Conservation (phyloP, 805 yeast genomes). For the Pichia deserticola region DNA sequence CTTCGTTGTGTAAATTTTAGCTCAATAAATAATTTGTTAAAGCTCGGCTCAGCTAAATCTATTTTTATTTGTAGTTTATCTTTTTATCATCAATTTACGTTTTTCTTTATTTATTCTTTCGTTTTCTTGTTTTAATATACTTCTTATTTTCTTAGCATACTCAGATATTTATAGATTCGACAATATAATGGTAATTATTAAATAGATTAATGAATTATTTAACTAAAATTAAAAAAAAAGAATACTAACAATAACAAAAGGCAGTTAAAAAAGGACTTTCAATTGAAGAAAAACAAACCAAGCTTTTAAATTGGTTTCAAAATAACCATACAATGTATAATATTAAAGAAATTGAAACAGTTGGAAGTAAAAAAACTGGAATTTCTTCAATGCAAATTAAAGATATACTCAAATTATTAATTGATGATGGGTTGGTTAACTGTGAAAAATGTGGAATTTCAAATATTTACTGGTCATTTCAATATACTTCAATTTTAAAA, state of each 20-base stretch:
- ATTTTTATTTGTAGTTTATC: not conserved
- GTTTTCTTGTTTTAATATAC: too few relatives aligned
- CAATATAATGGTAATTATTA: too few relatives aligned
- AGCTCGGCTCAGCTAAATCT: not conserved
- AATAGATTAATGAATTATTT: too few relatives aligned
- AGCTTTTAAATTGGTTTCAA: slow-evolving; percentile 34
- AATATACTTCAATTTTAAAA: slow-evolving; percentile 19
- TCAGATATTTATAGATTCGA: too few relatives aligned
- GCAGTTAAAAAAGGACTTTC: slow-evolving; percentile 22
- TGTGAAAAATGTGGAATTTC: slow-evolving; percentile 50
- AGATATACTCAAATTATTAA: slow-evolving; percentile 37
- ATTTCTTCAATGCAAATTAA: slow-evolving; percentile 50
- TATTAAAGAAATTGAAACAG: slow-evolving; percentile 44
- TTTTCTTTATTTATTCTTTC: not conserved
- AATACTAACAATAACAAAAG: slow-evolving; percentile 10
- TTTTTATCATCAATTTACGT: not conserved
- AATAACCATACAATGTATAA: slow-evolving; percentile 35
- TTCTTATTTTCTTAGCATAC: too few relatives aligned
- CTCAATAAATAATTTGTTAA: not conserved
- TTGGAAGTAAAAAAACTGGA: slow-evolving; percentile 39
- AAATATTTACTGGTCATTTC: slow-evolving; percentile 46
- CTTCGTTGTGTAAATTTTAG: not conserved
- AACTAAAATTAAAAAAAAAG: too few relatives aligned
- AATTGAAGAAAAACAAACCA: slow-evolving; percentile 34
- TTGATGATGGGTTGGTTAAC: slow-evolving; percentile 43